A percentile compares a stretch with the other conserved stretches of the same genome.
These are phyloP conservation scores for Protomyces macrosporus DNA, from an alignment of 1,139 yeast species.

Conservation along the genomic window DNA sequence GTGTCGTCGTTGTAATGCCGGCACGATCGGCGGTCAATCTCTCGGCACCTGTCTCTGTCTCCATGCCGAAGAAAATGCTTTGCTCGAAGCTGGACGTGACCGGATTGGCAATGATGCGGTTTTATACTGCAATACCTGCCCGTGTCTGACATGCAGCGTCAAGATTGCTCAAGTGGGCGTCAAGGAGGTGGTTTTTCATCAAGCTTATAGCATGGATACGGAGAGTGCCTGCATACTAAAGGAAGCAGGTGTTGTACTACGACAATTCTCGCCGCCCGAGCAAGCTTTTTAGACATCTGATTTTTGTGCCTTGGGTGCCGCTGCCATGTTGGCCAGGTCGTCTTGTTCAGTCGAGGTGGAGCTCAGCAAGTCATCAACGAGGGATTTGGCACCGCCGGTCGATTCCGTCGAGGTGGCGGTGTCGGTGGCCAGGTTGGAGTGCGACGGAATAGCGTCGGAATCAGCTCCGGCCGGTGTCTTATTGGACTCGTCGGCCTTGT, in stretches of 20 bases:
- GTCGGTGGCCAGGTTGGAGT: conserved; percentile 11
- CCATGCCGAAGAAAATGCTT: conserved; percentile 96
- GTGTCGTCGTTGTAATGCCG: conserved; percentile 74
- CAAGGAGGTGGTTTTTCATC: conserved; percentile 73
- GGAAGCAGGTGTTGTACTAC: conserved; percentile 64
- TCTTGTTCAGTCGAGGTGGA: conserved; percentile 9
- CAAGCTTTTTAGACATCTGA: conserved; percentile 8
- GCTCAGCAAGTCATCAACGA: conserved; percentile 11
- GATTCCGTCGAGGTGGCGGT: conserved; percentile 9
- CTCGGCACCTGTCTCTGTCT: conserved; percentile 82
- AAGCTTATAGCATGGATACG: conserved; percentile 85
- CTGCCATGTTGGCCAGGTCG: conserved; percentile 20
- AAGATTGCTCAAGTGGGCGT: conserved; percentile 93
- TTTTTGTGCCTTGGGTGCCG: conserved; percentile 6
- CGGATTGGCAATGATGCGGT: conserved; percentile 61
- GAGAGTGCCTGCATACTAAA: conserved; percentile 63
- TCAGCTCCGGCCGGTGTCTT: conserved; percentile 7
- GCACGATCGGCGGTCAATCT: conserved; percentile 51
- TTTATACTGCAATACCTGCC: conserved; percentile 92
- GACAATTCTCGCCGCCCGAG: conserved; percentile 50
- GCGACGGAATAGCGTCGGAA: neutral
- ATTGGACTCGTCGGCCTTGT: conserved; percentile 7
- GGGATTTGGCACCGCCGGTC: conserved; percentile 16
- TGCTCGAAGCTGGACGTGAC: conserved; percentile 88
- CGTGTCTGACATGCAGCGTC: conserved; percentile 91